Percentiles rank a stretch among this genome's conserved stretches.
These are phyloP conservation scores for Sphagnum fallax DNA, from an alignment of 228 moss, liverwort and hornwort species.

Conservation along the genomic window DNA sequence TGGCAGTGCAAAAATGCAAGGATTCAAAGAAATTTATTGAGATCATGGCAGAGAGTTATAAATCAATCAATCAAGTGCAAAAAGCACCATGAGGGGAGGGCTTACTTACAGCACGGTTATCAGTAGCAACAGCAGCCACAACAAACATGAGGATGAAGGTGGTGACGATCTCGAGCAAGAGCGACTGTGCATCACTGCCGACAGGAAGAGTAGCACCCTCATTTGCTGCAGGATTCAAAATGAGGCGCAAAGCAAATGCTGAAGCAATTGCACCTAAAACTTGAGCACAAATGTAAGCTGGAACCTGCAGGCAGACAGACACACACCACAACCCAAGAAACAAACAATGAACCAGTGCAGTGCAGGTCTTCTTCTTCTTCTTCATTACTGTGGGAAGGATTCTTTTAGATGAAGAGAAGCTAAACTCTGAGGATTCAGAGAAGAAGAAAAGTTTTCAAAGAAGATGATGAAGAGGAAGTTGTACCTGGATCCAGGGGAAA, in stretches of 20 bases:
- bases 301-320: slow-evolving; percentile 43
- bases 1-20: too few relatives aligned
- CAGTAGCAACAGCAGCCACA: slow-evolving; percentile 73
- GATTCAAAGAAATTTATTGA: too few relatives aligned
- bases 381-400: background rate
- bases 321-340: background rate
- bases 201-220: slow-evolving; percentile 58
- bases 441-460: background rate
- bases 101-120: slow-evolving; percentile 61
- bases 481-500: slow-evolving; percentile 73
- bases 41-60: too few relatives aligned
- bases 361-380: too few relatives aligned
- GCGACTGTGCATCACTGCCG: slow-evolving; percentile 44
- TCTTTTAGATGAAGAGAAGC: background rate
- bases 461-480: background rate
- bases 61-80: too few relatives aligned
- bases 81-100: too few relatives aligned
- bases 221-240: slow-evolving; percentile 40
- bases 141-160: slow-evolving; percentile 94
- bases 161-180: slow-evolving; percentile 62
- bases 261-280: slow-evolving; percentile 38
- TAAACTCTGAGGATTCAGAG: background rate
- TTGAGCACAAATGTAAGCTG: slow-evolving; percentile 63
- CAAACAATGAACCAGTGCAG: background rate
- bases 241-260: slow-evolving; percentile 40